Evolutionary conservation across 2,329 filamentous ascomycete genomes (phyloP), one percentile per base, ranked within the genome.

Genomic region (Botrytis porri): DNA sequence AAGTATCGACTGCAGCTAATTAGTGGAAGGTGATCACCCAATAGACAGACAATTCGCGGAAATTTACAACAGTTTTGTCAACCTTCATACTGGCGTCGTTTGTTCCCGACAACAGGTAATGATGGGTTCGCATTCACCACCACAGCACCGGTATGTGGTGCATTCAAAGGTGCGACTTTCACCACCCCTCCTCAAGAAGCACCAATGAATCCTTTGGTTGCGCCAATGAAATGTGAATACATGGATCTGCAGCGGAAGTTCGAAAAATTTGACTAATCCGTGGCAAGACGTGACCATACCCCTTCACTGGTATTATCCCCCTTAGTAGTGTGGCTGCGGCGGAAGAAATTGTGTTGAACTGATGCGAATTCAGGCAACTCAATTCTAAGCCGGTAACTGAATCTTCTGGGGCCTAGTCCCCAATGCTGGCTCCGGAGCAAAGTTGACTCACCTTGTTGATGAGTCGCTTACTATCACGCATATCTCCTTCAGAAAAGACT

Each of bases 351-450:
- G 48, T n/a, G 51, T 54, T 54, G 25, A 29, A 54, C 51, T 54
- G 51, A 54, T 29, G 51, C n/a, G 51, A 16, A 8, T 54, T 29
- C 51, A 54, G 51, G 51, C 51, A 54, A 54, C 51, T 18, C n/a
- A 29, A 29, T 54, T 54, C 51, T 18, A 29, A 14, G 3, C n/a
- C 7, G 51, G 12, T 4, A 54, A 14, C 12, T 66, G n/a, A 76
- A 75, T 75, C 83, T 83, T 85, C 83, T 84, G 85, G 82, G 85
- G 85, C 85, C 85, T 79, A 87, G 85, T 86, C 85, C 85, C 83
- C 85, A 84, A 85, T 79, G 85, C 85, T 87, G 85, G 85, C 85
- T 86, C 83, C 85, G 84, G 85, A 85, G 86, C 85, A 86, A 86
- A 86, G 84, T 85, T 79, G 75, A 72, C 72, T 73, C 72, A 51